Base-by-base conservation (phyloP, 192 early-diverging fungal genomes). In the Coemansia sp. region DNA sequence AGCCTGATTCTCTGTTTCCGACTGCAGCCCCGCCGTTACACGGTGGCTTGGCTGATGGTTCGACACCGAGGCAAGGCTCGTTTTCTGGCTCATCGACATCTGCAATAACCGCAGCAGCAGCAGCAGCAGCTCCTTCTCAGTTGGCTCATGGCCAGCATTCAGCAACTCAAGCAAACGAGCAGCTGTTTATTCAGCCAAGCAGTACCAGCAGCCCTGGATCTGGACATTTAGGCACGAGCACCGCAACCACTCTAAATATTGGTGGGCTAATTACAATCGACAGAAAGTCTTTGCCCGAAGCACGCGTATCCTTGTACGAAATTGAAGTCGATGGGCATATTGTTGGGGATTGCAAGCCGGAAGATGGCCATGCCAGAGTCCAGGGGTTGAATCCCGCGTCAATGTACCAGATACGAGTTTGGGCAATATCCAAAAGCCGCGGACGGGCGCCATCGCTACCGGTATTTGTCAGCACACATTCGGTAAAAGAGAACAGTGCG, bases 301-400 rank as follows among this genome's bases (percentile, higher is more conserved):
- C 75, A 15, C 68, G 57, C 10, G 45, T 68, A 18, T 12, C 53
- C 7, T 20, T 34, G 34, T 82, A 77, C 60, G 79, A 82, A 20
- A 56, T 82, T 4, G 79, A 82, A 30, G 71, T 77, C 33, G 69
- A 82, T 64, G 71, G 79, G 5, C 70, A 60, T 46, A 65, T 82
- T 43, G 75, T 82, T 21, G 68, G 71, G 3, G 33, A 45, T 14
- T 62, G 69, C 45, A 52, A 55, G 15, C 44, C 64, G 6, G 16
- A 57, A 12, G 68, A 65, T 11, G 58, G 46, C 18, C 41, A 46
- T 8, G 61, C 66, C 20, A 60, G 58, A 20, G 57, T 82, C 21
- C 59, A 52, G 18, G 74, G 64, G 0, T 45, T 82, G 60, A 45
- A 39, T 51, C 74, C 75, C 5, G 67, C 65, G 8, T 36, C 45